Base-by-base conservation (phyloP, 768 basidiomycete species). In the Boletus reticulatus region DNA sequence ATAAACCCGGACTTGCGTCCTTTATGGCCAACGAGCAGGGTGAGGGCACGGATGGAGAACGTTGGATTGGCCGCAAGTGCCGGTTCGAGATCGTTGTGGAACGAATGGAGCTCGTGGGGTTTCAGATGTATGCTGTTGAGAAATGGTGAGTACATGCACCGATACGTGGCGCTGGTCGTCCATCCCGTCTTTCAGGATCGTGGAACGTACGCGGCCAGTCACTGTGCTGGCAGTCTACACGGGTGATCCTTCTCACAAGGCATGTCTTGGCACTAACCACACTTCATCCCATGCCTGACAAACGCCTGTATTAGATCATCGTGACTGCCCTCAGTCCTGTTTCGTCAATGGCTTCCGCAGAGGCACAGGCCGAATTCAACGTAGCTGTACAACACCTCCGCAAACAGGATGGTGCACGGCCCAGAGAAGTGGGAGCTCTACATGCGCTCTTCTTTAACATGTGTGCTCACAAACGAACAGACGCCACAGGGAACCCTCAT, bases 71-170 rank as follows among this genome's bases (percentile, higher is more conserved):
- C 1, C 65, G 72, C 11, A 75, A 76, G 19, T 73, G 75, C 46
- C 74, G 71, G 47, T 83, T 85, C 57, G 77, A 80, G 62, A 69
- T 83, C 52, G 76, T 77, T 9, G 73, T 79, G 37, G 76, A 80
- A 34, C 70, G 72, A 17, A 61, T 84, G 44, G 72, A 83, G 43
- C 64, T 72, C 47, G 57, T 75, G 19, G 85, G 86, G 1, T 91
- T 85, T 72, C 91, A 92, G 72, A 77, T 93, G 53, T 94, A 92
- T 67, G 91, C 89, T 0, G 92, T 94, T 10, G 88, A 93, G 76
- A 88, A 88, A 69, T 93, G 91, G 89, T 84, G 59, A 64, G 54
- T 72, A n/a, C 52, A 12, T 16, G 19, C 49, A n/a, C 24, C n/a
- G n/a, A 13, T 51, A 32, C 19, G 4, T 45, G n/a, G 17, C 4